A percentile compares a stretch with the other conserved stretches of the same genome.
Evolutionary conservation across 768 basidiomycete genomes (phyloP).

Genomic region (Leccinum longicurvipes): DNA sequence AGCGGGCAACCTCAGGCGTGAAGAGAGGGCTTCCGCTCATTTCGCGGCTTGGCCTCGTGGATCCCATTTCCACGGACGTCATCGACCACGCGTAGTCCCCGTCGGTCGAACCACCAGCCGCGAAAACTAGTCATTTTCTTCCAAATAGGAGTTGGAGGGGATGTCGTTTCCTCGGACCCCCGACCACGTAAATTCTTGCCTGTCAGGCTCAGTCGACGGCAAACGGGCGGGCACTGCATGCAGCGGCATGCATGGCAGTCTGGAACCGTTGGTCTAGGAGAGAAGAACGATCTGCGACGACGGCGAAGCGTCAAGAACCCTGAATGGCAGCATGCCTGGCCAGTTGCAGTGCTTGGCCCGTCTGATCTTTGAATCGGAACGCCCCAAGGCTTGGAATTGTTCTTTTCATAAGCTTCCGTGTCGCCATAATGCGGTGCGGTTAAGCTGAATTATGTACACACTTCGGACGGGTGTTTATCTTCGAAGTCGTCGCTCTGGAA

Average conservation of each 20-base stretch:
- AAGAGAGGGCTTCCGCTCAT: background rate
- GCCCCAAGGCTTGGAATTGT: background rate
- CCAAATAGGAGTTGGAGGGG: too few relatives aligned
- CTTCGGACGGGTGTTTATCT: background rate
- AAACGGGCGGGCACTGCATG: too few relatives aligned
- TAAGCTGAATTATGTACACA: too few relatives aligned
- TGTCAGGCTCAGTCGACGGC: background rate
- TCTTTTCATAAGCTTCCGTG: background rate
- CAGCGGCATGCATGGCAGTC: background rate
- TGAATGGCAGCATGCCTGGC: background rate
- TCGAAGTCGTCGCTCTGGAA: background rate
- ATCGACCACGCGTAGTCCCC: background rate
- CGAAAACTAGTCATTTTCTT: background rate
- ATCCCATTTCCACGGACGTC: background rate
- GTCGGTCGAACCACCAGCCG: background rate
- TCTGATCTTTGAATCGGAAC: background rate
- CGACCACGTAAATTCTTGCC: background rate
- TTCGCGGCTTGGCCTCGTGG: background rate
- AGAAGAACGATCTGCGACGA: background rate
- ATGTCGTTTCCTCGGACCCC: background rate
- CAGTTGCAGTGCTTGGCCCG: too few relatives aligned
- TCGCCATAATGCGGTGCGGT: background rate
- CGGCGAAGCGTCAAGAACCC: background rate
- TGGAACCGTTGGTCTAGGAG: background rate
- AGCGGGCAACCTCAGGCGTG: background rate